Evolutionary conservation across 139 green algal genomes (phyloP).

Genomic region (Yamagishiella unicocca): DNA sequence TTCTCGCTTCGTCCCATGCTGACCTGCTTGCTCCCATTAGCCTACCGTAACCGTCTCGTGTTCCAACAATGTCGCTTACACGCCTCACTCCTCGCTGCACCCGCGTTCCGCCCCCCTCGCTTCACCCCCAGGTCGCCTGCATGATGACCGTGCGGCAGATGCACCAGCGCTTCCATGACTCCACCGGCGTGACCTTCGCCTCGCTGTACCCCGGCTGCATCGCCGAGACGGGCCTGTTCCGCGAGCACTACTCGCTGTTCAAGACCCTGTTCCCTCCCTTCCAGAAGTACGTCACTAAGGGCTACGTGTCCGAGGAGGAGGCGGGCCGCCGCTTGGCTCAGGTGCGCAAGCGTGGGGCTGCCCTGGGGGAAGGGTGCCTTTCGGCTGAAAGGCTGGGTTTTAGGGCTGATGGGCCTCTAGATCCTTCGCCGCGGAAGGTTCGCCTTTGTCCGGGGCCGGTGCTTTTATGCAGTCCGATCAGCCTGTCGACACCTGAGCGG

Average conservation of each 20-base stretch:
- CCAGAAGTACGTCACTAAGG: slow-evolving; percentile 97
- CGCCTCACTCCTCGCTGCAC: not conserved
- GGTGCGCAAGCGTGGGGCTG: slow-evolving; percentile 51
- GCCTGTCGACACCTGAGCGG: too few species aligned
- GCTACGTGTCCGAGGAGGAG: slow-evolving; percentile 90
- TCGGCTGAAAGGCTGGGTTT: too few species aligned
- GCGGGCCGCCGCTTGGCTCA: slow-evolving; percentile 87
- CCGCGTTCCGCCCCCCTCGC: too few species aligned
- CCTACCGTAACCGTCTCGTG: too few species aligned
- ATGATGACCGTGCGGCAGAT: slow-evolving; percentile 97
- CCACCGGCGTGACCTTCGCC: slow-evolving; percentile 87
- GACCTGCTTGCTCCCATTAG: too few species aligned
- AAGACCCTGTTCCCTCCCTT: slow-evolving; percentile 92
- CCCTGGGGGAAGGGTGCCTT: not conserved
- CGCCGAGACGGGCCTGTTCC: slow-evolving; percentile 94
- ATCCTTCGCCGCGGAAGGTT: too few species aligned
- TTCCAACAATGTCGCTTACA: not conserved
- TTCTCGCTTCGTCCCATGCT: too few species aligned
- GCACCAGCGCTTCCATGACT: slow-evolving; percentile 81
- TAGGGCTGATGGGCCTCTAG: too few species aligned
- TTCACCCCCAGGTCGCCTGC: slow-evolving; percentile 85
- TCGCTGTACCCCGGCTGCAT: slow-evolving; percentile 98
- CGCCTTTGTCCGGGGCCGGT: too few species aligned
- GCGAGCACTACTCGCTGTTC: slow-evolving; percentile 88
- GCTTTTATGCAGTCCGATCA: too few species aligned